phyloP scores from a whole-genome alignment of 1,284 basidiomycete species.

The Cystobasidium sp. region DNA sequence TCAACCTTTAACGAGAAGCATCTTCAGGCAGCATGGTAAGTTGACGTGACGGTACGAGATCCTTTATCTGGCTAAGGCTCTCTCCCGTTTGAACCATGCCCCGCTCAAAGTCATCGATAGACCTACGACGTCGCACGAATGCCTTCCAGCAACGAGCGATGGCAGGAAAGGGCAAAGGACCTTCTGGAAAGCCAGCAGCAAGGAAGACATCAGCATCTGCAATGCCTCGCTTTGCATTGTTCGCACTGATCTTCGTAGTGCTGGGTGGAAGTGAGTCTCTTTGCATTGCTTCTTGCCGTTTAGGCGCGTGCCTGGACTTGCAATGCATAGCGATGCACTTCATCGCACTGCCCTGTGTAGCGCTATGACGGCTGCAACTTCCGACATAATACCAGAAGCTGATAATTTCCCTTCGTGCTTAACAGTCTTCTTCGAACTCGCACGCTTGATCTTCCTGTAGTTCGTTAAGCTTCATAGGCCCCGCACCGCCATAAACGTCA shows the following conservation, averaged over 20 bases:
- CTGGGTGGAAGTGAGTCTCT: constrained; percentile 33
- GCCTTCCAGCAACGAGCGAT: constrained; percentile 40
- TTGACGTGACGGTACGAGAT: too few relatives aligned
- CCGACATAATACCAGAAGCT: background rate
- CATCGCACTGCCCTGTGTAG: too few relatives aligned
- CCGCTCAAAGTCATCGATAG: constrained; percentile 37
- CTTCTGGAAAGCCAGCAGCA: constrained; percentile 29
- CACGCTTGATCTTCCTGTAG: constrained; percentile 32
- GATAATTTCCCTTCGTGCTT: background rate
- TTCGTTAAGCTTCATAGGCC: background rate
- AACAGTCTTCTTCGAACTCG: constrained; percentile 39
- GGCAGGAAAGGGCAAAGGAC: constrained; percentile 23
- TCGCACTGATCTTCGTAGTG: constrained; percentile 34
- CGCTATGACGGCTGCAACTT: too few relatives aligned
- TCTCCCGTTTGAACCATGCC: background rate
- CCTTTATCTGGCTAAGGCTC: too few relatives aligned
- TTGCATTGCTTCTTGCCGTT: background rate
- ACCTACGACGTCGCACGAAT: constrained; percentile 33
- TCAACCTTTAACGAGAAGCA: background rate
- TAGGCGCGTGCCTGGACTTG: background rate
- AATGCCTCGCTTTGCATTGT: constrained; percentile 28
- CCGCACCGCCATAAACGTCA: background rate
- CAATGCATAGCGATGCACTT: too few relatives aligned
- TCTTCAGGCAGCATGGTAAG: constrained; percentile 1
- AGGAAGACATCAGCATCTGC: constrained; percentile 5